phyloP scores from a whole-genome alignment of 306 rosid species.

The Rosa persica region DNA sequence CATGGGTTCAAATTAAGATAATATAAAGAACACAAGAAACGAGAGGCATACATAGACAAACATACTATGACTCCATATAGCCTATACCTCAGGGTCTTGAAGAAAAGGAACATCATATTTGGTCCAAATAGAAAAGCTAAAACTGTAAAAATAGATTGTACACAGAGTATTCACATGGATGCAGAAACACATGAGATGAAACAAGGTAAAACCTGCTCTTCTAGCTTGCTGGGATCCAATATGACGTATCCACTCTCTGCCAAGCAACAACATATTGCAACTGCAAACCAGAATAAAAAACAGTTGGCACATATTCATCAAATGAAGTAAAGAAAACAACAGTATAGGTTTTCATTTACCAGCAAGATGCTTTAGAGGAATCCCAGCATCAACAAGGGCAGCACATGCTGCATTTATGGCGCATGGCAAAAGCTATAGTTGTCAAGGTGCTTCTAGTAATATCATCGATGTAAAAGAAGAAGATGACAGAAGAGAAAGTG shows the following conservation, averaged over 20 bases:
- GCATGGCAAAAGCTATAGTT: slow-evolving; percentile 79
- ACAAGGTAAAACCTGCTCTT: slow-evolving; percentile 63
- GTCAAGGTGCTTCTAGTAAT: slow-evolving; percentile 43
- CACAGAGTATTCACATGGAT: neutral
- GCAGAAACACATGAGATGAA: neutral
- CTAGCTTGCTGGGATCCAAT: slow-evolving; percentile 85
- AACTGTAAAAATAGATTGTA: neutral
- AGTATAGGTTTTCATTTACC: slow-evolving; percentile 49
- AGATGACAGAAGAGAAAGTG: neutral
- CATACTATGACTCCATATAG: neutral
- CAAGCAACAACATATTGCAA: slow-evolving; percentile 85
- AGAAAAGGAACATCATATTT: neutral
- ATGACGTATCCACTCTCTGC: slow-evolving; percentile 56
- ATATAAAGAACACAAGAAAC: neutral
- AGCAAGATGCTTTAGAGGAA: slow-evolving; percentile 89
- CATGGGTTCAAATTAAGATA: neutral
- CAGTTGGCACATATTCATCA: slow-evolving; percentile 27
- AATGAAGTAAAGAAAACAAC: slow-evolving; percentile 18
- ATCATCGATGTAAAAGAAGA: neutral
- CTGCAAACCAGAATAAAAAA: slow-evolving; percentile 46
- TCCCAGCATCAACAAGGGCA: slow-evolving; percentile 90
- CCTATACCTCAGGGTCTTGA: neutral
- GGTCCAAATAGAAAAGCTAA: neutral
- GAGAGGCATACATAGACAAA: neutral
- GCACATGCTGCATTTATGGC: slow-evolving; percentile 95